Conservation (phyloP, 73 alveolate genomes). For the Tetrahymena malaccensis region DNA sequence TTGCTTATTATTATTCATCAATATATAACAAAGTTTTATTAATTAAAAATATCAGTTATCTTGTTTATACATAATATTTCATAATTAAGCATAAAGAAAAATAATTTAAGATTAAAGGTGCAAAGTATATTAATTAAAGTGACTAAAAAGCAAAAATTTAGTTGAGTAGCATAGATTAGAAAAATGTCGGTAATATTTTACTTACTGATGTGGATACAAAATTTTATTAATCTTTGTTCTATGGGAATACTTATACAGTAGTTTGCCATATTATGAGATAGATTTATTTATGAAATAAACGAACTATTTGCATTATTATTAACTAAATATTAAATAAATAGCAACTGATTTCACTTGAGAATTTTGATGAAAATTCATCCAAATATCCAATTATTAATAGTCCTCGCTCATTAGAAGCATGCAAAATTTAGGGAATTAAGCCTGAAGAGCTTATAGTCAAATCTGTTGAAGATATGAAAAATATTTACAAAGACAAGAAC, state of each 20-base stretch:
- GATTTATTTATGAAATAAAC: background rate
- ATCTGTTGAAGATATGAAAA: constrained; percentile 23
- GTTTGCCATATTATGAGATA: background rate
- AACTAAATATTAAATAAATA: background rate
- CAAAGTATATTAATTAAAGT: background rate
- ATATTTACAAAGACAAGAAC: background rate
- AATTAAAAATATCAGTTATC: background rate
- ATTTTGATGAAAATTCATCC: background rate
- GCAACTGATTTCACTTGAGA: background rate
- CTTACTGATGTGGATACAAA: background rate
- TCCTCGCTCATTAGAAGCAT: constrained; percentile 65
- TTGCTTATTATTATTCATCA: no score
- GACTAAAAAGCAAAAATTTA: background rate
- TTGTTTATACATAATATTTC: background rate
- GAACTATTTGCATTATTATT: background rate
- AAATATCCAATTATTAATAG: constrained; percentile 33
- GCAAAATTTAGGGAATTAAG: constrained; percentile 53
- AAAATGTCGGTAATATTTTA: background rate
- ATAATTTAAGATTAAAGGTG: background rate
- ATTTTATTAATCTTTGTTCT: no score
- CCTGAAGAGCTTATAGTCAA: constrained; percentile 51
- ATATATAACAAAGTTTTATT: background rate
- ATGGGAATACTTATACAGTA: background rate
- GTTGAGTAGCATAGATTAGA: background rate
- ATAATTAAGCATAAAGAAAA: background rate